Evolutionary conservation across 1,284 basidiomycete species (phyloP), one percentile per base, ranked within the genome.

Genomic region (Ustilago curta): DNA sequence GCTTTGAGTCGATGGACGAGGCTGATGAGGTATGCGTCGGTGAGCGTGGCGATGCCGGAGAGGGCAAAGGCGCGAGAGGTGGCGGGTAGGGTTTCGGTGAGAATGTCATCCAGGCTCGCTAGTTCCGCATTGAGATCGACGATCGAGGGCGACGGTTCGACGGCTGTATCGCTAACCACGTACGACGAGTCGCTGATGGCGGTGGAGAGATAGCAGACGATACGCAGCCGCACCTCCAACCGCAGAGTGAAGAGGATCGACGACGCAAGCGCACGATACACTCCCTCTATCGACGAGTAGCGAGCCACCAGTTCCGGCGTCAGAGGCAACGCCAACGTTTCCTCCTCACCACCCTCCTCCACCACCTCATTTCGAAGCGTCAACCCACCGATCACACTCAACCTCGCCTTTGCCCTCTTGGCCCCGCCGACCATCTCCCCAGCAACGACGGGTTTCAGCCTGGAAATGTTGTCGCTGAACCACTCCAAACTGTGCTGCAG

Each of bases 121-220:
- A 99, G 87, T 73, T 94, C 92, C 9, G 88, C 87, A 80, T 96
- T 97, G 49, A 98, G 88, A 83, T 97, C 94, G 45, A 93, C 88
- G 50, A 98, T 89, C 82, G 95, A 91, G 4, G 93, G 90, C 83
- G 98, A 95, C 0, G 95, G 96, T 82, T 97, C 95, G 32, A 90
- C 88, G 4, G 92, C 91, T 4, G 60, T 54, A 84, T 95, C 94
- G 51, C 73, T 79, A 25, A 79, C 70, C 8, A 80, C 62, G 62
- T 83, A 84, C 70, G 93, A 92, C 31, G 93, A 93, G 39, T 71
- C 70, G 78, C 88, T 74, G 74, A 96, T 88, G 0, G 93, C 90
- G 12, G 91, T 89, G 70, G 91, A 89, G 8, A 99, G 87, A 84
- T 94, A 92, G 84, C 92, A 91, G 43, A 95, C 90, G 1, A 91